Conservation (phyloP, 371 early-diverging fungal genomes). For the Mucor racemosus region DNA sequence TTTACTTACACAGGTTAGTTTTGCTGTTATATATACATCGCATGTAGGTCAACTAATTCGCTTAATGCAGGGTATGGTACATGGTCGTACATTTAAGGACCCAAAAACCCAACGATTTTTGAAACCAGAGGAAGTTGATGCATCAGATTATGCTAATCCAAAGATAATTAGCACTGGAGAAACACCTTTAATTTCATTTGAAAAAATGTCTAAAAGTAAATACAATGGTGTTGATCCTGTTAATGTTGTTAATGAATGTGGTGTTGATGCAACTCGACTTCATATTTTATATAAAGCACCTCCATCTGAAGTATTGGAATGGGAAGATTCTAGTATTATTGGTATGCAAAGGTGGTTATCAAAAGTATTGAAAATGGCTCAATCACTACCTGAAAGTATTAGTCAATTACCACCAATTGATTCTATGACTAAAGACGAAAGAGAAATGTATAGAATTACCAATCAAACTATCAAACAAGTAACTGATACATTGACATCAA, state of each 20-base stretch:
- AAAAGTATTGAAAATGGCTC: constrained; percentile 51
- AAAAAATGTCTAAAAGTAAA: constrained; percentile 97
- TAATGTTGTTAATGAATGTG: constrained; percentile 66
- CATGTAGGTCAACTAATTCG: not conserved
- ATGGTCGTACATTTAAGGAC: constrained; percentile 84
- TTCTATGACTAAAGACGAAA: constrained; percentile 59
- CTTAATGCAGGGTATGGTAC: constrained; percentile 88
- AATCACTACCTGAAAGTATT: constrained; percentile 2
- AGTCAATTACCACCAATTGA: constrained; percentile 19
- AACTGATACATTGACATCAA: constrained; percentile 60
- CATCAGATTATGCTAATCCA: constrained; percentile 57
- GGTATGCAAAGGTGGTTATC: constrained; percentile 90
- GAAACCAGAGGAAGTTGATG: constrained; percentile 77
- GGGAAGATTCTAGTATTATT: constrained; percentile 90
- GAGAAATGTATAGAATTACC: constrained; percentile 56
- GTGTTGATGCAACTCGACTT: constrained; percentile 86
- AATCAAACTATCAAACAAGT: constrained; percentile 61
- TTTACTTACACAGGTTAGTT: constrained; percentile 77
- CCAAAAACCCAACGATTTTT: constrained; percentile 80
- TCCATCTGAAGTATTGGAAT: constrained; percentile 87
- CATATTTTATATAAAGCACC: constrained; percentile 92
- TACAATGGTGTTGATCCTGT: constrained; percentile 91
- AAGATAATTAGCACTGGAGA: constrained; percentile 68
- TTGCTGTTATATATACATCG: not conserved
- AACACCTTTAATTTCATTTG: constrained; percentile 69